Base-by-base conservation (phyloP, 176 grass and related monocot species). In the Poa pratensis region DNA sequence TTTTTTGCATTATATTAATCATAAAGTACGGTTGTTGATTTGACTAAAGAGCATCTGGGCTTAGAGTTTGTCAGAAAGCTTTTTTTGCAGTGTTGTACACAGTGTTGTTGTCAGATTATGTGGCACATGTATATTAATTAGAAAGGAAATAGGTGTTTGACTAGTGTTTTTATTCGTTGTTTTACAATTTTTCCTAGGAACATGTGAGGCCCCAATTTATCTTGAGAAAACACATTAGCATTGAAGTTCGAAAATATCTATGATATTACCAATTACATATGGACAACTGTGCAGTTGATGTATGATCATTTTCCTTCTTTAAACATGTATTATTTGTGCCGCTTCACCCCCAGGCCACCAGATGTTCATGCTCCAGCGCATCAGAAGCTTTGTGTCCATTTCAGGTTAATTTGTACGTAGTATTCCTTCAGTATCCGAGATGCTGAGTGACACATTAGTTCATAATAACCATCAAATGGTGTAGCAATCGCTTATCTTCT, bases 1-100 rank as follows among this genome's bases (percentile, higher is more conserved):
- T 48, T 76, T 89, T 9, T 51, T 81, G 53, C 45, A 59, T 68
- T 3, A 15, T 82, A 35, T 8, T 75, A 17, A 62, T 59, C 18
- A 12, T 5, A 51, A n/a, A 78, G 57, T 45, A 46, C 34, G 43
- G 8, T 8, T 13, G 78, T 42, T 60, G n/a, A 28, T 71, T 70
- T 40, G 85, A 86, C 69, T 61, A 32, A 15, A 32, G 43, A n/a
- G 67, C 39, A 40, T 57, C 15, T 3, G 5, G 20, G 42, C 48
- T 17, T 30, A 67, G 19, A 76, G 3, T 73, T 62, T 50, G 20
- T 22, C 22, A 11, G 28, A 45, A 73, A 64, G 50, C 1, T 32
- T 82, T 69, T 26, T 61, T 26, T 3, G 34, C 10, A 69, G n/a
- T 23, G 23, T 49, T 73, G 71, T 51, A 74, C 71, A 4, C 70